Base-by-base conservation (phyloP, 208 protist species). In the Wallacemonas rigidus region DNA sequence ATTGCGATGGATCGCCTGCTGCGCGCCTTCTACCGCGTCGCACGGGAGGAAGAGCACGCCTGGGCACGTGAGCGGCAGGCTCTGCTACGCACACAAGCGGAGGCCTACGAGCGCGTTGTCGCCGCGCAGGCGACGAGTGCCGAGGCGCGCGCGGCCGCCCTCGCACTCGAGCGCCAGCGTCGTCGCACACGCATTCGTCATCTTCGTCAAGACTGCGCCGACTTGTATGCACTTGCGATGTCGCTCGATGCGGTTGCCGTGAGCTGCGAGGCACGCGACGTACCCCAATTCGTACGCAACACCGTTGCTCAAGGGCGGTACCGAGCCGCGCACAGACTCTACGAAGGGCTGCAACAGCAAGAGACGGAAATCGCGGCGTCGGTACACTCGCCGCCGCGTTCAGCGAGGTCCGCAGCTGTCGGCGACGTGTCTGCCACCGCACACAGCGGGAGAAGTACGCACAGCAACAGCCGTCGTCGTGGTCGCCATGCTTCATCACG, bases 311-410 rank as follows among this genome's bases (percentile, higher is more conserved):
- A 65, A 12, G 60, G 60, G 6, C 60, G 60, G 36, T 41, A 65
- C 43, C 60, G n/a, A 4, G 60, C 60, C n/a, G 60, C 60, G 1
- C 60, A 65, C 15, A 6, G 26, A n/a, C 7, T 65, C 14, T 65
- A 65, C 43, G 41, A 53, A 41, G 3, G 43, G 7, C 12, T 65
- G 60, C 60, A 45, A 8, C 12, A 5, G 15, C n/a, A 6, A 6
- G 60, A 65, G 43, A 65, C 44, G 60, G 36, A 58, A 7, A n/a
- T n/a, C n/a, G 53, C 26, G 11, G 53, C 53, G 53, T n/a, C 53
- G 6, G 53, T 9, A 15, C 48, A 53, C 26, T 26, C 26, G 26
- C 26, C 26, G 26, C 26, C 26, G 26, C 26, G 26, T 0, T 26
- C 26, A 26, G 26, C 26, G 26, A 26, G 26, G 26, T 26, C 26